Evolutionary conservation across 805 yeast genomes (phyloP).

Genomic region (Scheffersomyces coipomensis): DNA sequence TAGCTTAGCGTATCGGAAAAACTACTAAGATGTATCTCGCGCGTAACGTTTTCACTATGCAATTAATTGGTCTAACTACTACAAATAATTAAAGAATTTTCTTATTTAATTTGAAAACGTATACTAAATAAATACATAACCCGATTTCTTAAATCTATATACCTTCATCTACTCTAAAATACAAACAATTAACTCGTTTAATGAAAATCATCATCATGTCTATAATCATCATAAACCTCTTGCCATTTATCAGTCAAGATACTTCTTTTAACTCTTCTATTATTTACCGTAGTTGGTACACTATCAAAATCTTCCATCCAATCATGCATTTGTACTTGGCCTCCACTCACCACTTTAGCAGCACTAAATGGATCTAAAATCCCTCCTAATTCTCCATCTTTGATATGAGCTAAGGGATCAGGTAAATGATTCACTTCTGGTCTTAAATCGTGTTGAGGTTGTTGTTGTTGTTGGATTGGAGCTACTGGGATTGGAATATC

Average conservation of each 20-base stretch:
- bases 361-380: conserved; percentile 34
- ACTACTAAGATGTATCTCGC: no score
- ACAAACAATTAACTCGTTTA: conserved; percentile 1
- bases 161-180: not conserved
- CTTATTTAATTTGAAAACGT: no score
- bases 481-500: not conserved
- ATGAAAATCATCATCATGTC: conserved; percentile 35
- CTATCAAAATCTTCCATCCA: conserved; percentile 36
- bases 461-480: not conserved
- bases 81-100: no score
- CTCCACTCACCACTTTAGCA: conserved; percentile 40
- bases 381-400: conserved; percentile 34
- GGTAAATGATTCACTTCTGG: conserved; percentile 27
- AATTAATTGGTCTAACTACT: no score
- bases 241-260: conserved; percentile 31
- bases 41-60: no score
- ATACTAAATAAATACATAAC: no score
- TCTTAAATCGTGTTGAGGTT: not conserved
- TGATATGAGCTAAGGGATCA: conserved; percentile 43
- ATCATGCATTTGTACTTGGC: conserved; percentile 30
- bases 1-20: no score
- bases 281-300: not conserved
- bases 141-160: no score
- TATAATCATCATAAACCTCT: conserved; percentile 41
- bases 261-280: conserved; percentile 6